A percentile compares a stretch with the other conserved stretches of the same genome.
Evolutionary conservation across 2,329 filamentous ascomycete genomes (phyloP).

Genomic region (Penicillium sp.): DNA sequence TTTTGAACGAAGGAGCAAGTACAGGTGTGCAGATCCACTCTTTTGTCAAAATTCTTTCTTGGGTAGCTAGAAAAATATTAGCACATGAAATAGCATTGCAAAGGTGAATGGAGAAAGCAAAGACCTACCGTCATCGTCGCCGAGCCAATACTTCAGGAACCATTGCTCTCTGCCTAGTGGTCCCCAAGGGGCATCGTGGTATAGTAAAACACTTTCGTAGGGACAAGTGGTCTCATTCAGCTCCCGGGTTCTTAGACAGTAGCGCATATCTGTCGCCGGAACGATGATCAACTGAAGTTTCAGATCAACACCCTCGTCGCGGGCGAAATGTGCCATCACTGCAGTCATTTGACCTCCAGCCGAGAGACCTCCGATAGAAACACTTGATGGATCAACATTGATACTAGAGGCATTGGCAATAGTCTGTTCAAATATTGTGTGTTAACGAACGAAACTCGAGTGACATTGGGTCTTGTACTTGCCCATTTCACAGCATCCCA

Average conservation of each 20-base stretch:
- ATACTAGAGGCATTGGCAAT: constrained; percentile 1
- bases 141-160: constrained; percentile 34
- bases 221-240: constrained; percentile 20
- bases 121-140: constrained; percentile 20
- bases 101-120: not conserved
- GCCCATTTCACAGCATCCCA: constrained; percentile 34
- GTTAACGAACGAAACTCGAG: not conserved
- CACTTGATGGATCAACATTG: constrained; percentile 6
- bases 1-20: constrained; percentile 25
- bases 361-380: constrained; percentile 15
- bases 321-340: constrained; percentile 36
- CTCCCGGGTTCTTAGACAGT: constrained; percentile 19
- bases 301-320: constrained; percentile 31
- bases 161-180: constrained; percentile 31
- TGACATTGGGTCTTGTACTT: not conserved
- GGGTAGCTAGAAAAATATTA: not conserved
- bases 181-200: constrained; percentile 27
- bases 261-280: constrained; percentile 35
- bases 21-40: constrained; percentile 26
- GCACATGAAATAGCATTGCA: not conserved
- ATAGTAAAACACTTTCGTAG: constrained; percentile 26
- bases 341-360: constrained; percentile 26
- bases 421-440: not conserved
- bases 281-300: constrained; percentile 34
- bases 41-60: constrained; percentile 4